Evolutionary conservation across 495 filamentous ascomycete genomes (phyloP).

Genomic region (Penicillium odoratum): DNA sequence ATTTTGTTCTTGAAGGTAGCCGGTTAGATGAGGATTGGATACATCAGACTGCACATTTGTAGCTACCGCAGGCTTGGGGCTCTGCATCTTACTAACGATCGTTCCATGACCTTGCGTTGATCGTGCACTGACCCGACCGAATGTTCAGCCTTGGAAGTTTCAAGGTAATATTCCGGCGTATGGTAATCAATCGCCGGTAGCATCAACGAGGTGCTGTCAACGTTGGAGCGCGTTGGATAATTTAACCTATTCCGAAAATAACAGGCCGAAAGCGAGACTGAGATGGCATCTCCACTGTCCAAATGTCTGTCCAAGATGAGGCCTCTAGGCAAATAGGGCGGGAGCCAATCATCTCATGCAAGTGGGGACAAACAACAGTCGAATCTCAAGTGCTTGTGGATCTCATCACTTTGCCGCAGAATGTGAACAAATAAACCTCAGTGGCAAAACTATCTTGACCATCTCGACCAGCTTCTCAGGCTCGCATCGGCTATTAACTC

Average conservation of each 20-base stretch:
- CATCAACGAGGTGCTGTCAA: too few relatives aligned
- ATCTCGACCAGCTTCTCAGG: background rate
- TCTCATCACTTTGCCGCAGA: background rate
- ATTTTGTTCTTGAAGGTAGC: background rate
- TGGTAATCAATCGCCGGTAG: too few relatives aligned
- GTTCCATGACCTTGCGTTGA: constrained; percentile 14
- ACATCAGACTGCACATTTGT: background rate
- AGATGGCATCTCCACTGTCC: background rate
- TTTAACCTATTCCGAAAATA: background rate
- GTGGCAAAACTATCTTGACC: background rate
- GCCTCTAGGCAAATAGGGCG: background rate
- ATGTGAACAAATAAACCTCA: background rate
- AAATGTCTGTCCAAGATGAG: background rate
- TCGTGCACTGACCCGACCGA: constrained; percentile 5
- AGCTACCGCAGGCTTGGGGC: background rate
- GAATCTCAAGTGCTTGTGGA: background rate
- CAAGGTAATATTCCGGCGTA: too few relatives aligned
- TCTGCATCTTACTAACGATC: background rate
- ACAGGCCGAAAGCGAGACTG: background rate
- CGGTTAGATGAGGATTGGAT: background rate
- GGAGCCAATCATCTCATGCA: background rate
- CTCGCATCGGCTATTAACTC: too few relatives aligned
- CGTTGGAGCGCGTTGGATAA: too few relatives aligned
- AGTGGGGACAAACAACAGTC: background rate
- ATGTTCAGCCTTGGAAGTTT: background rate